Percentiles rank a stretch among this genome's conserved stretches.
Evolutionary conservation across 768 basidiomycete genomes (phyloP).

Genomic region (Xerocomus brunneocitrinus): DNA sequence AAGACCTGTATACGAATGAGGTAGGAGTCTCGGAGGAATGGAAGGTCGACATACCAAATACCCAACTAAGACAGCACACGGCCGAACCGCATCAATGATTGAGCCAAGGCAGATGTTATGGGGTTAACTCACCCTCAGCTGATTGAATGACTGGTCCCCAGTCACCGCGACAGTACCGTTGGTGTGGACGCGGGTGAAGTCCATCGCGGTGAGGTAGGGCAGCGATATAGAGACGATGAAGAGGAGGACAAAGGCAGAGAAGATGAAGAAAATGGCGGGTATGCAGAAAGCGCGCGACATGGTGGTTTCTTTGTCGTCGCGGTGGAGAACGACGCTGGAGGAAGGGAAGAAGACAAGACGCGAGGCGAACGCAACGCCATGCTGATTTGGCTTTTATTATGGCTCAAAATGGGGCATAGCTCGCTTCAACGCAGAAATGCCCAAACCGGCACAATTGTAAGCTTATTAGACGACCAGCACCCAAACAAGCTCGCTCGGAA

Average conservation of each 20-base stretch:
- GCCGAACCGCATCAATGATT: constrained; percentile 1
- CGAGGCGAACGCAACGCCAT: neutral
- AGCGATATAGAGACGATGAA: constrained; percentile 69
- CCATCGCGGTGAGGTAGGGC: constrained; percentile 62
- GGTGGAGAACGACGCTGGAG: neutral
- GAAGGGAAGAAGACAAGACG: constrained; percentile 4
- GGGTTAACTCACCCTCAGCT: constrained; percentile 51
- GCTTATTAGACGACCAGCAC: too few relatives aligned
- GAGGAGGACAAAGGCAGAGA: constrained; percentile 59
- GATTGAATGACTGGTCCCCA: constrained; percentile 29
- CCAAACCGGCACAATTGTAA: too few relatives aligned
- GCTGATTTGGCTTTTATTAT: constrained; percentile 17
- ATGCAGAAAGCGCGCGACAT: constrained; percentile 56
- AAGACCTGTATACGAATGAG: constrained; percentile 43
- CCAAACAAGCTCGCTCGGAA: too few relatives aligned
- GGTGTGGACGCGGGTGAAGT: constrained; percentile 59
- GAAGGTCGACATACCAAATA: constrained; percentile 49
- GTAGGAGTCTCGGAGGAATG: neutral
- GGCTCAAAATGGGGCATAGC: constrained; percentile 3
- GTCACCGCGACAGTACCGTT: constrained; percentile 25
- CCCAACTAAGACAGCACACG: constrained; percentile 48
- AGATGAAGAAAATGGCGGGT: constrained; percentile 53
- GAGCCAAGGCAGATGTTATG: neutral
- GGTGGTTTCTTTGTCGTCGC: neutral
- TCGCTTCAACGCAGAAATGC: too few relatives aligned